Percentiles rank a stretch among this genome's conserved stretches.
These are phyloP conservation scores for Pulveroboletus frians DNA, from an alignment of 768 basidiomycete species.

Conservation along the genomic window DNA sequence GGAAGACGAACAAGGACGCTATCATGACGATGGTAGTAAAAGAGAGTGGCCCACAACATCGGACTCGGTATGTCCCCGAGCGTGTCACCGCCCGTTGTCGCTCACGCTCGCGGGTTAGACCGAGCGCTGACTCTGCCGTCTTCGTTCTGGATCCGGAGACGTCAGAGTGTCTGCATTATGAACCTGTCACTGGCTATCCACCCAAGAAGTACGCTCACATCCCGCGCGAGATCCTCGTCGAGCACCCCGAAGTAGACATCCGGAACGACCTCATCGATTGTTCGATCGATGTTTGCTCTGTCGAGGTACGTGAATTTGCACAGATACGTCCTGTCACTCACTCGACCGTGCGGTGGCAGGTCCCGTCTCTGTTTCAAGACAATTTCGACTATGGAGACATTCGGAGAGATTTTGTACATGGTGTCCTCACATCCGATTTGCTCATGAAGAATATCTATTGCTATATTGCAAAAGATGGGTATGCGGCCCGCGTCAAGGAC, in stretches of 20 bases:
- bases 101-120: constrained; percentile 36
- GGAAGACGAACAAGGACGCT: constrained; percentile 84
- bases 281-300: constrained; percentile 89
- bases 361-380: constrained; percentile 94
- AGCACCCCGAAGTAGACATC: constrained; percentile 78
- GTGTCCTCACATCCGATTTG: constrained; percentile 89
- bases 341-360: constrained; percentile 40
- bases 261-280: constrained; percentile 86
- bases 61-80: constrained; percentile 55
- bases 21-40: constrained; percentile 97
- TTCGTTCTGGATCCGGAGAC: constrained; percentile 75
- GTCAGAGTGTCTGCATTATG: constrained; percentile 81
- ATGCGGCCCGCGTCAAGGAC: constrained; percentile 90
- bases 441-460: constrained; percentile 93
- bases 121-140: constrained; percentile 67
- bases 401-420: constrained; percentile 89
- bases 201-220: constrained; percentile 54
- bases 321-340: neutral
- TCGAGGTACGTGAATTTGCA: constrained; percentile 56
- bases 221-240: constrained; percentile 70
- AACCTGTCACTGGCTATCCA: constrained; percentile 69
- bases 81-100: neutral
- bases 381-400: constrained; percentile 97
- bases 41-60: constrained; percentile 64
- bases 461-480: constrained; percentile 82